Percentiles rank a stretch among this genome's conserved stretches.
phyloP scores from a whole-genome alignment of 2,329 filamentous ascomycete genomes.

The Colletotrichum sidae region DNA sequence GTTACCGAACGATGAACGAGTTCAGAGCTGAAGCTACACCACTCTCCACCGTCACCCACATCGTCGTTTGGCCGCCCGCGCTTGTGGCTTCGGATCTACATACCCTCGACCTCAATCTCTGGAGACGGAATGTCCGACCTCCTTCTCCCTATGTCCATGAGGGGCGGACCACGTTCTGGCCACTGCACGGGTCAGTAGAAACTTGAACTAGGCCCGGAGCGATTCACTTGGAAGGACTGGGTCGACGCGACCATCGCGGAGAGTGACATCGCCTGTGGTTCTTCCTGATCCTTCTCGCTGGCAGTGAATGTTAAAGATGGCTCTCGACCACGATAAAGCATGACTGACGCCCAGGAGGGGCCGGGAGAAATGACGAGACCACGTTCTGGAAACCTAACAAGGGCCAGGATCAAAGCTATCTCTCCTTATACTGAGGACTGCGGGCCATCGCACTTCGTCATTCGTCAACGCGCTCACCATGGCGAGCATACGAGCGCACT shows the following conservation, averaged over 20 bases:
- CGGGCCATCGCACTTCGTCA: not conserved
- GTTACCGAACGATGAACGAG: constrained; percentile 8
- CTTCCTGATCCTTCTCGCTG: constrained; percentile 15
- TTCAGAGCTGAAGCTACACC: no score
- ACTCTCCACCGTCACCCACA: constrained; percentile 4
- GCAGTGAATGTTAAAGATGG: constrained; percentile 16
- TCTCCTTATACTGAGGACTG: no score
- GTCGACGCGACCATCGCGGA: no score
- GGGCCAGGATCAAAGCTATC: no score
- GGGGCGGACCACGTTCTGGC: constrained; percentile 10
- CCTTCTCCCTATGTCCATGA: constrained; percentile 9
- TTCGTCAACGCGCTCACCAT: constrained; percentile 5
- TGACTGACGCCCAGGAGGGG: no score
- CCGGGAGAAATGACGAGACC: no score
- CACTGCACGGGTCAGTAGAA: constrained; percentile 12
- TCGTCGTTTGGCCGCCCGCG: constrained; percentile 1
- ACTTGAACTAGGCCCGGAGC: constrained; percentile 11
- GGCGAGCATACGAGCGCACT: not conserved
- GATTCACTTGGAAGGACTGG: constrained; percentile 8
- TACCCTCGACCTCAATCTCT: constrained; percentile 1
- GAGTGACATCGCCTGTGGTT: not conserved
- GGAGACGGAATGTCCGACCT: constrained; percentile 9
- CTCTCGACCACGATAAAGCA: no score
- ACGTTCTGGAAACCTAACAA: no score
- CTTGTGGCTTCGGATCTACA: constrained; percentile 30